phyloP scores from a whole-genome alignment of 2,329 filamentous ascomycete species.

The Harringtonia aguacate region DNA sequence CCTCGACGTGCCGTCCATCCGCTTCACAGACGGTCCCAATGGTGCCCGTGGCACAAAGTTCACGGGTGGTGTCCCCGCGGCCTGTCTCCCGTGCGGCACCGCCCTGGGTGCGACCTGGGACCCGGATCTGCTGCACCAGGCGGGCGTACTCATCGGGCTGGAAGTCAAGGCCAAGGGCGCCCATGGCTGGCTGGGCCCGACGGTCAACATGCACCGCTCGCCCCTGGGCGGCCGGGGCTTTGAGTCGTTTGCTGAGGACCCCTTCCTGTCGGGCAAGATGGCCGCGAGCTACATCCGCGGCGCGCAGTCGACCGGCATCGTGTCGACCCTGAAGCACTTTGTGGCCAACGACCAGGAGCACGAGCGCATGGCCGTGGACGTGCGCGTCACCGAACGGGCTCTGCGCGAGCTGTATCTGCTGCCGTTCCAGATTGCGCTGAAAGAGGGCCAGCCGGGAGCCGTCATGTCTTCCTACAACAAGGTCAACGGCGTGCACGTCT shows the following conservation, averaged over 20 bases:
- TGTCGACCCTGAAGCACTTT: constrained; percentile 29
- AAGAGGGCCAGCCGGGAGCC: constrained; percentile 20
- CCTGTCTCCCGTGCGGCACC: constrained; percentile 32
- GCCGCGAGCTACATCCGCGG: constrained; percentile 24
- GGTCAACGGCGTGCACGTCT: constrained; percentile 26
- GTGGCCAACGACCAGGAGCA: constrained; percentile 29
- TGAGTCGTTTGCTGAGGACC: constrained; percentile 27
- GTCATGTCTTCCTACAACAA: constrained; percentile 30
- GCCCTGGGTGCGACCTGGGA: constrained; percentile 56
- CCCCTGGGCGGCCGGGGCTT: constrained; percentile 28
- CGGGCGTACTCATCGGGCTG: constrained; percentile 54
- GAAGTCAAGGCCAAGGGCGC: constrained; percentile 59
- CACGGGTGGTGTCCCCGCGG: constrained; percentile 28
- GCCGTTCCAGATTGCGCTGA: constrained; percentile 26
- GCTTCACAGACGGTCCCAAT: constrained; percentile 23
- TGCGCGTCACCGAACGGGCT: constrained; percentile 25
- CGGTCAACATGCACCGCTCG: constrained; percentile 28
- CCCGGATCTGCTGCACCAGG: constrained; percentile 48
- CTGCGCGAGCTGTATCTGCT: constrained; percentile 28
- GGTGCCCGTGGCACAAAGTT: constrained; percentile 21
- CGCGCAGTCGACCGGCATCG: constrained; percentile 22
- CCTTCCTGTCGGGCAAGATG: constrained; percentile 24
- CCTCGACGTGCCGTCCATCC: constrained; percentile 19
- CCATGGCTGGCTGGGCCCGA: constrained; percentile 56
- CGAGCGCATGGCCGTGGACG: constrained; percentile 22